phyloP scores from a whole-genome alignment of 345 rosid species.

The Jatropha curcas region DNA sequence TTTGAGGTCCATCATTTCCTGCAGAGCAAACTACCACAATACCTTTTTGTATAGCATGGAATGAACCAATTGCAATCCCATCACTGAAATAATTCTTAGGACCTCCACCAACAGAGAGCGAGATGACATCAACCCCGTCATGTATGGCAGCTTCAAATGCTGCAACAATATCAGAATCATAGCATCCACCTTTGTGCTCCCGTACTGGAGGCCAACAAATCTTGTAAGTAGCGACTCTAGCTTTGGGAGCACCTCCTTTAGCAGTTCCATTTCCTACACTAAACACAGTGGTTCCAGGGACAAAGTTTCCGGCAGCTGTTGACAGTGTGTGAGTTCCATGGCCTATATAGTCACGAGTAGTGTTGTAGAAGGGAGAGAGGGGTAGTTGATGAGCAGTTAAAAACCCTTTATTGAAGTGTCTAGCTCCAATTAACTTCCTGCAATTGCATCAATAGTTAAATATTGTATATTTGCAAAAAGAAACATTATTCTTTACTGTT shows the following conservation, averaged over 20 bases:
- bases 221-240: slow-evolving; percentile 57
- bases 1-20: slow-evolving; percentile 16
- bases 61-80: not conserved
- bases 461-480: too few relatives aligned
- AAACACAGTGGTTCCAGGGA: slow-evolving; percentile 8
- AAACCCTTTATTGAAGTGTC: too few relatives aligned
- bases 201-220: slow-evolving; percentile 43
- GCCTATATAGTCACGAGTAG: slow-evolving; percentile 28
- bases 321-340: slow-evolving; percentile 43
- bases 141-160: slow-evolving; percentile 51
- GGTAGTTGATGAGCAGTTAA: too few relatives aligned
- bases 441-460: too few relatives aligned
- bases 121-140: slow-evolving; percentile 56
- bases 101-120: slow-evolving; percentile 41
- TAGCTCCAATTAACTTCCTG: too few relatives aligned
- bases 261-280: slow-evolving; percentile 59
- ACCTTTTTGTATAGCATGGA: slow-evolving; percentile 11
- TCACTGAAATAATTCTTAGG: not conserved
- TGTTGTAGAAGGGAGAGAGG: too few relatives aligned
- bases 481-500: too few relatives aligned
- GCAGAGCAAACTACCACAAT: slow-evolving; percentile 9
- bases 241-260: slow-evolving; percentile 58
- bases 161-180: slow-evolving; percentile 50
- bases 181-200: slow-evolving; percentile 31
- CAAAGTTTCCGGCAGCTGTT: slow-evolving; percentile 31